Conservation (phyloP, 768 basidiomycete species). For the Tulasnella calospora region DNA sequence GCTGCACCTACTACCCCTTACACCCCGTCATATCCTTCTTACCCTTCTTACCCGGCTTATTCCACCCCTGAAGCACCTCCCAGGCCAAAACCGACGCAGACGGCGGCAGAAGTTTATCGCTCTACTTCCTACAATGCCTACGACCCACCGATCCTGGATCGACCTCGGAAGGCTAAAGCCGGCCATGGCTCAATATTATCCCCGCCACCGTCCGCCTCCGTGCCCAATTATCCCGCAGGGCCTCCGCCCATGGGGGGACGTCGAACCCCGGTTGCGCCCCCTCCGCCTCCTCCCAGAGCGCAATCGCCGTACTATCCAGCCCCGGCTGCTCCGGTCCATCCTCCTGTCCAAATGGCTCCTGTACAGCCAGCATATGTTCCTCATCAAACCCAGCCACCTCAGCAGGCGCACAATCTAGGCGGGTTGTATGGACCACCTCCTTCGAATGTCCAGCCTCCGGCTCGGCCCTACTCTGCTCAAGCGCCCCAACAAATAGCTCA, state of each 20-base stretch:
- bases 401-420: background rate
- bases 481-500: background rate
- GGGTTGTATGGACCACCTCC: slow-evolving; percentile 1
- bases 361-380: background rate
- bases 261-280: background rate
- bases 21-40: slow-evolving; percentile 1
- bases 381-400: background rate
- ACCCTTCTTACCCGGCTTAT: background rate
- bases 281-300: background rate
- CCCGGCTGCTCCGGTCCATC: background rate
- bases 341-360: background rate
- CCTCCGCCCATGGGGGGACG: background rate
- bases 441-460: background rate
- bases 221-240: background rate
- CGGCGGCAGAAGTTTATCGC: slow-evolving; percentile 30
- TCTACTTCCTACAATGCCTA: slow-evolving; percentile 35
- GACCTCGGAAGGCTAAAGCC: background rate
- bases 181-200: background rate
- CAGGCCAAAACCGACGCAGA: background rate
- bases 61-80: background rate
- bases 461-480: background rate
- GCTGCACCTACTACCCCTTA: background rate
- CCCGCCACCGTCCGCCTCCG: slow-evolving; percentile 14
- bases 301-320: background rate
- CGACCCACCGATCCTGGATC: slow-evolving; percentile 36